A percentile compares a stretch with the other conserved stretches of the same genome.
phyloP scores from a whole-genome alignment of 352 stramenopile species.

The Hyaloperonospora arabidopsidis region DNA sequence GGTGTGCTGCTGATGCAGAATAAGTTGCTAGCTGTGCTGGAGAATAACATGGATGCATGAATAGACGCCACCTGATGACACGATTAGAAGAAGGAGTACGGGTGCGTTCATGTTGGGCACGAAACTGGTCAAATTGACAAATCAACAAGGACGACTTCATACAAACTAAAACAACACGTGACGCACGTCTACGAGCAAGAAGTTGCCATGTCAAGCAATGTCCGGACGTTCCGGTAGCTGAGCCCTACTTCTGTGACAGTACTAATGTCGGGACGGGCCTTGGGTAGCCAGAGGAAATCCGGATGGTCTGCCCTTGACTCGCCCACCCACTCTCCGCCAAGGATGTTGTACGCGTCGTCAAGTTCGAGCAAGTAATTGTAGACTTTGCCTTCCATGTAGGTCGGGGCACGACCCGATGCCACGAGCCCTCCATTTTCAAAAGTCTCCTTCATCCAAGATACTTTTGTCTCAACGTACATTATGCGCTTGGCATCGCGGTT shows the following conservation, averaged over 20 bases:
- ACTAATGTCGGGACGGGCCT: slow-evolving; percentile 17
- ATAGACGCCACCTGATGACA: too few species aligned
- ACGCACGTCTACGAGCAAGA: slow-evolving; percentile 6
- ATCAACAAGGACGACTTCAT: too few species aligned
- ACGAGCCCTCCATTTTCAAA: slow-evolving; percentile 34
- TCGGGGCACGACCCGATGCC: slow-evolving; percentile 14
- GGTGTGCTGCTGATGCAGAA: slow-evolving; percentile 10
- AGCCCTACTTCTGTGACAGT: slow-evolving; percentile 19
- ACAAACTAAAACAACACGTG: too few species aligned
- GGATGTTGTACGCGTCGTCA: slow-evolving; percentile 26
- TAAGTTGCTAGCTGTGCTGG: neutral
- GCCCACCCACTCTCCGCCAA: slow-evolving; percentile 40
- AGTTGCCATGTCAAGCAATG: slow-evolving; percentile 22
- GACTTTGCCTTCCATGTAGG: slow-evolving; percentile 18
- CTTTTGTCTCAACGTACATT: slow-evolving; percentile 33
- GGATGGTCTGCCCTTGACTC: slow-evolving; percentile 28
- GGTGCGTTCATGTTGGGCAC: too few species aligned
- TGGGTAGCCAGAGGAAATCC: slow-evolving; percentile 39
- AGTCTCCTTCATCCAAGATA: slow-evolving; percentile 41
- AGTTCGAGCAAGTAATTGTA: slow-evolving; percentile 46
- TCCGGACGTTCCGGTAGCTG: slow-evolving; percentile 24
- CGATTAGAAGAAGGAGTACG: too few species aligned
- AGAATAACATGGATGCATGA: too few species aligned
- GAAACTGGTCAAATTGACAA: too few species aligned
- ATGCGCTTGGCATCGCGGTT: slow-evolving; percentile 36